Evolutionary conservation across 148 eudicot species (phyloP), one percentile per base, ranked within the genome.

Genomic region (Rhododendron molle): DNA sequence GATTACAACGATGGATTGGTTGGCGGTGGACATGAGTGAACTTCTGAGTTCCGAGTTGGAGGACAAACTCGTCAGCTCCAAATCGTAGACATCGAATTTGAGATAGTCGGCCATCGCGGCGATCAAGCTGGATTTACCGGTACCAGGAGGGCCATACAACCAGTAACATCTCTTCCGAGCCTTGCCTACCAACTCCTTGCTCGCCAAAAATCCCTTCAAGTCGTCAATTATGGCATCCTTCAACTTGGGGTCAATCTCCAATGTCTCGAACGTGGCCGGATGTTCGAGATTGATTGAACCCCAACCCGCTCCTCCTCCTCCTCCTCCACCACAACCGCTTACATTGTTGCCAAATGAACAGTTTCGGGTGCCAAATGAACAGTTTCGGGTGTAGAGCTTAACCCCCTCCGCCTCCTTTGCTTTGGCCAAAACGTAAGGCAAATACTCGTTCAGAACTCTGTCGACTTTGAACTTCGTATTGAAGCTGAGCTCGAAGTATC

Each of bases 71-170:
- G 60, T 54, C 0, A 54, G 21, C 60, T 54, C 60, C 60, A 54
- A 54, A 54, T 54, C 60, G 21, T 54, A 54, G 21, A 89, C 81
- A 76, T 89, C 91, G 38, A 89, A 89, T 72, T 84, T 89, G 0
- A 89, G 81, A 36, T 87, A 87, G 83, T 89, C 87, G 5, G 89
- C 91, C 86, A 89, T 89, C 0, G 91, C 89, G 0, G 89, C 91
- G 47, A 89, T 79, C 86, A 89, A 83, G 34, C 87, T 89, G 5
- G 91, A 89, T 76, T 89, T 89, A 10, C 90, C 89, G 0, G 90
- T 89, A 4, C 90, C 90, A 4, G 90, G 91, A 40, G 91, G 91
- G 1, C 89, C 91, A 43, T 89, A 88, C 74, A 89, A 54, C 88
- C 84, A 62, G 73, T 89, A 89, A n/a, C 91, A 88, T 81, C 91